Percentiles rank a stretch among this genome's conserved stretches.
These are phyloP conservation scores for Tetrahymena malaccensis DNA, from an alignment of 73 alveolate genomes.

Conservation along the genomic window DNA sequence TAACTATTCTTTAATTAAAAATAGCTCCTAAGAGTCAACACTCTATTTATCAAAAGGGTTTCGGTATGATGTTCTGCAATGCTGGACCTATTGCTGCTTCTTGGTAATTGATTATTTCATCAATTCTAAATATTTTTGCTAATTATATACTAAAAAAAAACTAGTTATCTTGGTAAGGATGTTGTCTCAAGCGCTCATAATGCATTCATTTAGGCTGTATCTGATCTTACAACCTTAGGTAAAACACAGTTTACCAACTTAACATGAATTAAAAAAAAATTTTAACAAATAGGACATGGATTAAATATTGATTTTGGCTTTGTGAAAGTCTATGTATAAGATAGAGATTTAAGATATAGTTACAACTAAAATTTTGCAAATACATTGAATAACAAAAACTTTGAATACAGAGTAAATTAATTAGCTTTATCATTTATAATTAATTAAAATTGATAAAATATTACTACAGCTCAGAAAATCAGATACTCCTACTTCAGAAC, in stretches of 20 bases:
- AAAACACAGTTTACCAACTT: background rate
- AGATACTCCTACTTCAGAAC: slow-evolving; percentile 40
- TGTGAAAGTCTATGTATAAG: background rate
- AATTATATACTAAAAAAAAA: background rate
- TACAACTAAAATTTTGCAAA: slow-evolving; percentile 14
- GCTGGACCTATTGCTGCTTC: slow-evolving; percentile 48
- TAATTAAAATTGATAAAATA: background rate
- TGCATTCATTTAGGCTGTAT: slow-evolving; percentile 18
- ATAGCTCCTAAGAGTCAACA: slow-evolving; percentile 19
- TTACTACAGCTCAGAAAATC: slow-evolving; percentile 24
- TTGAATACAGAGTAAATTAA: slow-evolving; percentile 23
- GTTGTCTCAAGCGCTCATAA: slow-evolving; percentile 23
- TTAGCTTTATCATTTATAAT: background rate
- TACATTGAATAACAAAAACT: slow-evolving; percentile 13
- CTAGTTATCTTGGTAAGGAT: slow-evolving; percentile 36
- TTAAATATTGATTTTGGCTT: slow-evolving; percentile 22
- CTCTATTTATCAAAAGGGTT: slow-evolving; percentile 33
- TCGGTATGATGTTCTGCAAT: slow-evolving; percentile 39
- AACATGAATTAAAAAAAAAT: background rate
- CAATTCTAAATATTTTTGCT: background rate
- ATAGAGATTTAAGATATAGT: slow-evolving; percentile 18
- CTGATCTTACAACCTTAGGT: slow-evolving; percentile 21
- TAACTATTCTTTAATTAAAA: too few relatives aligned
- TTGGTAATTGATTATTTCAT: background rate
- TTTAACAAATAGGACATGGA: slow-evolving; percentile 3